Conservation (phyloP, 2,329 filamentous ascomycete genomes). For the Leptographium wingfieldii region DNA sequence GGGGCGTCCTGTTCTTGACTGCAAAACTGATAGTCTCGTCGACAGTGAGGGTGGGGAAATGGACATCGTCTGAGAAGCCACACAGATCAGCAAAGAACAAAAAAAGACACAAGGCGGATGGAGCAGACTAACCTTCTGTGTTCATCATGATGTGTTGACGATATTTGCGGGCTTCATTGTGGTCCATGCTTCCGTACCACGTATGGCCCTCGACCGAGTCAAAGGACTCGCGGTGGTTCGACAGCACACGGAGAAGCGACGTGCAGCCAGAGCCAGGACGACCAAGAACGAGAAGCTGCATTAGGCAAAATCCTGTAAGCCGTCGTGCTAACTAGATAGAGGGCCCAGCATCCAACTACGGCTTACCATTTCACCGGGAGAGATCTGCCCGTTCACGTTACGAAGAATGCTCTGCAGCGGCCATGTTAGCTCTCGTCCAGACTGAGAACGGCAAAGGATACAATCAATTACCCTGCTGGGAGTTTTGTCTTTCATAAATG, state of each 20-base stretch:
- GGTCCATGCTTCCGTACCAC: constrained; percentile 40
- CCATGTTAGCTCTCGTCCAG: not conserved
- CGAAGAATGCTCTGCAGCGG: constrained; percentile 2
- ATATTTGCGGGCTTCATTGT: constrained; percentile 28
- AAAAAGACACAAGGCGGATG: too few relatives aligned
- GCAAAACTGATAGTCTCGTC: constrained; percentile 56
- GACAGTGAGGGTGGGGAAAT: constrained; percentile 57
- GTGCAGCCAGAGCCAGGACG: constrained; percentile 45
- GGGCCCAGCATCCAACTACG: too few relatives aligned
- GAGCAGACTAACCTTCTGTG: constrained; percentile 33
- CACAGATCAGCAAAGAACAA: too few relatives aligned
- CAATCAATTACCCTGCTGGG: not conserved
- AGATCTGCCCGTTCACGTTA: constrained; percentile 4
- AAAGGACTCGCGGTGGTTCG: constrained; percentile 55
- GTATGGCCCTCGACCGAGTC: constrained; percentile 52
- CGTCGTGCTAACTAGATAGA: too few relatives aligned
- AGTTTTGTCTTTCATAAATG: not conserved
- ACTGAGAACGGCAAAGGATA: too few relatives aligned
- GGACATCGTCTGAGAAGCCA: constrained; percentile 35
- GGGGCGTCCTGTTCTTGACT: constrained; percentile 43
- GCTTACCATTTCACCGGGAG: constrained; percentile 8
- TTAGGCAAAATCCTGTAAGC: not conserved
- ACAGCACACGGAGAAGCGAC: constrained; percentile 48
- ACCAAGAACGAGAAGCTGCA: constrained; percentile 29
- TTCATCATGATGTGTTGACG: constrained; percentile 38